Evolutionary conservation across 331 rosid genomes (phyloP).

Genomic region (Pyrus hybrid): DNA sequence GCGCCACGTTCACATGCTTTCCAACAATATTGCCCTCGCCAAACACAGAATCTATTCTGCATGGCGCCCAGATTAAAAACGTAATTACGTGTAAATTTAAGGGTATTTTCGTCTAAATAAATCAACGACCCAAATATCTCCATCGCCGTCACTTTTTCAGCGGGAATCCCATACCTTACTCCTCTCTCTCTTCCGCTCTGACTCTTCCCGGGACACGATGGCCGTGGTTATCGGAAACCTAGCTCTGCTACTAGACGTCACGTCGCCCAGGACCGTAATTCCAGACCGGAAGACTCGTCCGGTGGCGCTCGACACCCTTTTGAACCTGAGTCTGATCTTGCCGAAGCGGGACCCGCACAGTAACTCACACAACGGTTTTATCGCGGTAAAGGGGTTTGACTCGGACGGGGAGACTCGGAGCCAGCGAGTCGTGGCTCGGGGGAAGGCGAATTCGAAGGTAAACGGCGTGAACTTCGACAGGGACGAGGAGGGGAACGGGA

Average conservation of each 20-base stretch:
- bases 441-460: slow-evolving; percentile 66
- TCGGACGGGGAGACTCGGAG: slow-evolving; percentile 56
- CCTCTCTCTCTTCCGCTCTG: not conserved
- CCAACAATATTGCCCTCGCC: not conserved
- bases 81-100: not conserved
- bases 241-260: slow-evolving; percentile 53
- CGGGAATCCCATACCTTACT: slow-evolving; percentile 18
- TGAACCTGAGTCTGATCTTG: slow-evolving; percentile 19
- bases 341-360: slow-evolving; percentile 38
- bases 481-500: slow-evolving; percentile 57
- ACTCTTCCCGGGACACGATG: slow-evolving; percentile 28
- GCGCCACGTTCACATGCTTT: slow-evolving; percentile 21
- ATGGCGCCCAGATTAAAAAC: too few species aligned
- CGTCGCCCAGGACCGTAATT: slow-evolving; percentile 37
- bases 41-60: not conserved
- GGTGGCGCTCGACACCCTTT: slow-evolving; percentile 41
- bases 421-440: slow-evolving; percentile 63
- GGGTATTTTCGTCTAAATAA: slow-evolving; percentile 17
- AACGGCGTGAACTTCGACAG: slow-evolving; percentile 75
- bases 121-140: slow-evolving; percentile 14
- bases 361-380: slow-evolving; percentile 18
- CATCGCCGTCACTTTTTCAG: slow-evolving; percentile 23
- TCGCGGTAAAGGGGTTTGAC: slow-evolving; percentile 42
- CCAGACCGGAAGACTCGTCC: slow-evolving; percentile 54
- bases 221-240: slow-evolving; percentile 67